Base-by-base conservation (phyloP, 148 eudicot species). In the Vaccinium darrowii region DNA sequence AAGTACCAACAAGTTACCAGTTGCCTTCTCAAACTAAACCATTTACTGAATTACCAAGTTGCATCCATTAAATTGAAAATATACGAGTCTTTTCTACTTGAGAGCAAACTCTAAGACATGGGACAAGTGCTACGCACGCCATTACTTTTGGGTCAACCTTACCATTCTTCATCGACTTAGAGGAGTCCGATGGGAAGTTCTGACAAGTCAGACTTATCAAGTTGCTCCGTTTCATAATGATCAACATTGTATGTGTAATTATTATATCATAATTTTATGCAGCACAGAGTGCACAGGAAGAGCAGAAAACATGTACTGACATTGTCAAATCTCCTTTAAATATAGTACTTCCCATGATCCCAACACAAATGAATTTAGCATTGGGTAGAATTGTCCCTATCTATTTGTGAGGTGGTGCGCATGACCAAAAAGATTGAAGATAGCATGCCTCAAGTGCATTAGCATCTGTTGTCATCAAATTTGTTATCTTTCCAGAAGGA, bases 391-490 rank as follows among this genome's bases (percentile, higher is more conserved):
- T 16, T 12, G 10, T 56, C 4, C 62, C 33, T 58, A 36, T 43
- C 19, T 16, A 78, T 47, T 36, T 27, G 72, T 56, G 60, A 65
- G 39, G 52, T 30, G 53, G 77, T 69, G 43, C 33, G 27, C 49
- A 74, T 83, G 84, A 65, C 49, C 30, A 62, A 27, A 78, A 10
- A 23, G 58, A 39, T 27, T 53, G 11, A 73, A 81, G 74, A 15
- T 60, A 43, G 58, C 82, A 65, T 84, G 80, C 94, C 94, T 90
- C 91, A 84, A 92, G 91, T 78, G 91, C 88, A 88, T 90, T 91
- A 84, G 92, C 92, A 90, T 93, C 95, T 33, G 95, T 92, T 78
- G 95, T 84, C 78, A 93, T 93, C 95, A 93, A 86, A 85, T 93
- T 93, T 81, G 93, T 92, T 52, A 92, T 93, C 90, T 86, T 93